Evolutionary conservation across 164 flowering plant genomes (phyloP).

Genomic region (Echeveria elegans): DNA sequence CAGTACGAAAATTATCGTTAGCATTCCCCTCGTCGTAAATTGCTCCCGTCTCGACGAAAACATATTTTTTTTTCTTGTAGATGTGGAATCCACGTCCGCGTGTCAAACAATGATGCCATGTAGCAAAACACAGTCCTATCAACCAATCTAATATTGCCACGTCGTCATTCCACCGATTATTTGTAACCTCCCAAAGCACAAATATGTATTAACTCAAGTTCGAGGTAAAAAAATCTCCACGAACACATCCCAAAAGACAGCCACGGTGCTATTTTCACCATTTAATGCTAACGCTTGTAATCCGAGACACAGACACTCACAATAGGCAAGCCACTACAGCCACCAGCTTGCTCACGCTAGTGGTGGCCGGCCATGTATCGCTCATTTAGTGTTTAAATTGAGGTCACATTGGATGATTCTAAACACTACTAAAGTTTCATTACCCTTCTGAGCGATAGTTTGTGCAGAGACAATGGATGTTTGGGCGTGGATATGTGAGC

Average conservation of each 20-base stretch:
- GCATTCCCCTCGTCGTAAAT: too few species aligned
- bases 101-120: neutral
- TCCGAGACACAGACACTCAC: neutral
- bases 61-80: too few species aligned
- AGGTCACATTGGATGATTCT: neutral
- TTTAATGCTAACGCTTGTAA: neutral
- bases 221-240: neutral
- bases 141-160: neutral
- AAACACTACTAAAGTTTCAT: neutral
- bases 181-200: neutral
- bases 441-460: neutral
- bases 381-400: neutral
- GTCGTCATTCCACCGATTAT: neutral
- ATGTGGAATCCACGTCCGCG: constrained; percentile 5
- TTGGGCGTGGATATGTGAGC: constrained; percentile 83
- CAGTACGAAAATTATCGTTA: too few species aligned
- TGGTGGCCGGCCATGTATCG: neutral
- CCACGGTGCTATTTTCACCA: neutral
- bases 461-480: constrained; percentile 35
- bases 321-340: neutral
- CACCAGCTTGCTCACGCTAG: neutral
- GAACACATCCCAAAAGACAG: neutral
- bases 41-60: too few species aligned
- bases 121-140: neutral
- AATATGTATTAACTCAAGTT: neutral